Evolutionary conservation across 2,329 filamentous ascomycete species (phyloP).

Genomic region (Immersiporthe knoxdaviesiana): DNA sequence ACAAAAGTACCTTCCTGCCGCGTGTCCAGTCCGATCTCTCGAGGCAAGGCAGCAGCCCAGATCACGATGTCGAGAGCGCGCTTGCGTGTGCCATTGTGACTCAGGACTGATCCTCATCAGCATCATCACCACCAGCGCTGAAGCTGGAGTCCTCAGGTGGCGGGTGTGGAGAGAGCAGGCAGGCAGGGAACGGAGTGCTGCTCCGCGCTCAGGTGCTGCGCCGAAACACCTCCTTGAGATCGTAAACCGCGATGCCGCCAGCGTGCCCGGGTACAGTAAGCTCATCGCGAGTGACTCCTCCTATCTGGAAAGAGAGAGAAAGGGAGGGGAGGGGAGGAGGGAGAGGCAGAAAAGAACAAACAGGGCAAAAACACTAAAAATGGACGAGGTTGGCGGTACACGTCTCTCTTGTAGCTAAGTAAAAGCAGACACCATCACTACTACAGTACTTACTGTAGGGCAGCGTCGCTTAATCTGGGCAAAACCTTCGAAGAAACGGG

Average conservation of each 20-base stretch:
- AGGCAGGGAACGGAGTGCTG: not conserved
- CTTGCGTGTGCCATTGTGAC: slow-evolving; percentile 7
- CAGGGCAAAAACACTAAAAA: not conserved
- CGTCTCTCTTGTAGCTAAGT: not conserved
- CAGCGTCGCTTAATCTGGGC: not conserved
- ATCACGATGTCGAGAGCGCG: not conserved
- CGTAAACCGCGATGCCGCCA: not conserved
- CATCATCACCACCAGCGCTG: no score
- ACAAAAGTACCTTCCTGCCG: not conserved
- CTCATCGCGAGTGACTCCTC: not conserved
- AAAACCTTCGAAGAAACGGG: not conserved
- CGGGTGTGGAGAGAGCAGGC: not conserved
- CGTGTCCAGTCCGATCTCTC: not conserved
- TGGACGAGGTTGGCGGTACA: not conserved
- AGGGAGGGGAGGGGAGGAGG: not conserved
- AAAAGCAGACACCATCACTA: not conserved
- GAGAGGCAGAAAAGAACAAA: not conserved
- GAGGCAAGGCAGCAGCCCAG: slow-evolving; percentile 12
- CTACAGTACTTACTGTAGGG: not conserved
- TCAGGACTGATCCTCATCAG: slow-evolving; percentile 3
- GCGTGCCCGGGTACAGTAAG: not conserved
- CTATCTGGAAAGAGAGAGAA: not conserved
- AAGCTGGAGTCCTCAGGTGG: slow-evolving; percentile 8
- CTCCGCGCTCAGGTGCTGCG: not conserved
- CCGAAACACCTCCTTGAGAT: not conserved